Percentiles rank a stretch among this genome's conserved stretches.
phyloP scores from a whole-genome alignment of 176 grass and related monocot species.

The Carex myosuroides region DNA sequence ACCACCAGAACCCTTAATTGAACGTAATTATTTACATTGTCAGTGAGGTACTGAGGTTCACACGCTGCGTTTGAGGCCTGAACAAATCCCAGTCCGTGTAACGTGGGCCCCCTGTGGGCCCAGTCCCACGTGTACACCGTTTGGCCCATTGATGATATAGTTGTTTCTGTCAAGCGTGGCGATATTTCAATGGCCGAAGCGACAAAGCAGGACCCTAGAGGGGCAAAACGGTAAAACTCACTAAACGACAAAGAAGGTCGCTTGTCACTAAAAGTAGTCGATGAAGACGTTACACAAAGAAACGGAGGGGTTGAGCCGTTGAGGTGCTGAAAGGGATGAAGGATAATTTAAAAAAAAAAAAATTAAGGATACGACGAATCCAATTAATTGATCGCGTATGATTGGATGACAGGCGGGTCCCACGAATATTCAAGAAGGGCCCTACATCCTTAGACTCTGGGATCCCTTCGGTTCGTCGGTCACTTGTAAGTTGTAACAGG shows the following conservation, averaged over 20 bases:
- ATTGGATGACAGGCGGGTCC: background rate
- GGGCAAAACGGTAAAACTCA: slow-evolving; percentile 15
- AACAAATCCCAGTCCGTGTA: slow-evolving; percentile 3
- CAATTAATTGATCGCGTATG: background rate
- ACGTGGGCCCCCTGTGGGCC: background rate
- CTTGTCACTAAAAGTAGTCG: background rate
- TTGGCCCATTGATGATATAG: background rate
- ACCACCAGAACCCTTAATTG: background rate
- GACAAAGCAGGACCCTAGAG: background rate
- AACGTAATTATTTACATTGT: background rate
- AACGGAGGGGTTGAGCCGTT: background rate
- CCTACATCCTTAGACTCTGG: background rate
- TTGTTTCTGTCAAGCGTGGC: slow-evolving; percentile 9
- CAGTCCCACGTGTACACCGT: slow-evolving; percentile 9
- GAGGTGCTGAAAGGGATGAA: background rate
- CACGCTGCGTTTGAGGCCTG: slow-evolving; percentile 12
- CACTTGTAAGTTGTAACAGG: no score
- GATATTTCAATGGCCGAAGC: background rate
- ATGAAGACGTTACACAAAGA: background rate
- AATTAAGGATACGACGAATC: background rate
- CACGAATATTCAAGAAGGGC: background rate
- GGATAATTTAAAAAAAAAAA: background rate
- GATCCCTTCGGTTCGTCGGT: background rate
- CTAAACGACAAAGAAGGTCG: slow-evolving; percentile 28
- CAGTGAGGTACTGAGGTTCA: background rate